Conservation (phyloP, 768 basidiomycete genomes). For the Xerocomellus chrysenteron region DNA sequence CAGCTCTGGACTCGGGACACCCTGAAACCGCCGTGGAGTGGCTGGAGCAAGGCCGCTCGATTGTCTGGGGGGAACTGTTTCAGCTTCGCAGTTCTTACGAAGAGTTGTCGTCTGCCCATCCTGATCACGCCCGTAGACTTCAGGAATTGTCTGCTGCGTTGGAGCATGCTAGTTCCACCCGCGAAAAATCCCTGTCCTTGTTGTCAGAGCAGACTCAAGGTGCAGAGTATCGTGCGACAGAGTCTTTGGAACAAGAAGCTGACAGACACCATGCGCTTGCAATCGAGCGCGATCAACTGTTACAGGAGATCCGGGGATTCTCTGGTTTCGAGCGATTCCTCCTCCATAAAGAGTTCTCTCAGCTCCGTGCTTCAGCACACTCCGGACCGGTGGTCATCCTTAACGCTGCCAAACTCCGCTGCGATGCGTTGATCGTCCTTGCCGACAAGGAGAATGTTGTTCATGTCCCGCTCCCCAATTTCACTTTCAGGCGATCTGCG, state of each 20-base stretch:
- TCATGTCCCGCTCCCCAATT: slow-evolving; percentile 5
- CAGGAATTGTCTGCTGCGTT: neutral
- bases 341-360: slow-evolving; percentile 1
- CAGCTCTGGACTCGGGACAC: neutral
- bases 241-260: slow-evolving; percentile 1
- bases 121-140: neutral
- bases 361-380: neutral
- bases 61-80: slow-evolving; percentile 13
- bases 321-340: slow-evolving; percentile 8
- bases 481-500: neutral
- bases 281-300: neutral
- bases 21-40: slow-evolving; percentile 12
- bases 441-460: neutral
- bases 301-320: neutral
- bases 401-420: slow-evolving; percentile 16
- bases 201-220: neutral
- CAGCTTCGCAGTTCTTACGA: slow-evolving; percentile 10
- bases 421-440: slow-evolving; percentile 29
- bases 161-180: neutral
- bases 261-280: slow-evolving; percentile 4
- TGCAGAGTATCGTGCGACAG: neutral
- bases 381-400: neutral
- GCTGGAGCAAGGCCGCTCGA: slow-evolving; percentile 18
- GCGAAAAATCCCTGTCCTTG: neutral
- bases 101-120: neutral